Percentiles rank a stretch among this genome's conserved stretches.
Evolutionary conservation across 305 asterid species (phyloP).

Genomic region (Plantago lanceolata): DNA sequence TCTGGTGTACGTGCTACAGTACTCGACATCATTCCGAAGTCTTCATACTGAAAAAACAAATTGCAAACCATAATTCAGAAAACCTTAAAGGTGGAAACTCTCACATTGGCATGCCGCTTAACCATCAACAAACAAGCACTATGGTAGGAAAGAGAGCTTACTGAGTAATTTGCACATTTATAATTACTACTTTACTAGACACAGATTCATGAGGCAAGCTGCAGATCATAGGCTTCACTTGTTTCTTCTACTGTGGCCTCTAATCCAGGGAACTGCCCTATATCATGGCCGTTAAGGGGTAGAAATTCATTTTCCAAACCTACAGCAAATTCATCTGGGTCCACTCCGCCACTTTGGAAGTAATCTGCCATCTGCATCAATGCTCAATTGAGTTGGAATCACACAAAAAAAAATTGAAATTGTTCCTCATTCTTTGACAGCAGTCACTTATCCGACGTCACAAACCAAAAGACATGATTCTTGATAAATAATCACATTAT

Average conservation of each 20-base stretch:
- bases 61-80: constrained; percentile 11
- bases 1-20: not conserved
- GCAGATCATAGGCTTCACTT: constrained; percentile 35
- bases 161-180: constrained; percentile 7
- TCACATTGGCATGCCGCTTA: constrained; percentile 1
- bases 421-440: not conserved
- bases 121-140: constrained; percentile 11
- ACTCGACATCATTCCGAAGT: not conserved
- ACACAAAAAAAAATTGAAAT: constrained; percentile 1
- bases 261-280: constrained; percentile 89
- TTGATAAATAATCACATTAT: too few relatives aligned
- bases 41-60: not conserved
- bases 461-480: not conserved
- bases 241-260: constrained; percentile 42
- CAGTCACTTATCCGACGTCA: not conserved
- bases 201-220: constrained; percentile 38
- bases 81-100: constrained; percentile 10
- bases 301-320: constrained; percentile 63
- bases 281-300: constrained; percentile 68
- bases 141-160: constrained; percentile 14
- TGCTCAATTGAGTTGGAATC: not conserved
- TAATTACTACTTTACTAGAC: constrained; percentile 6
- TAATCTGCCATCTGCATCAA: constrained; percentile 73
- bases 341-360: constrained; percentile 61
- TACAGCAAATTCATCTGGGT: constrained; percentile 76